Conservation (phyloP, 495 filamentous ascomycete species). For the Thermothielavioides terrestris region DNA sequence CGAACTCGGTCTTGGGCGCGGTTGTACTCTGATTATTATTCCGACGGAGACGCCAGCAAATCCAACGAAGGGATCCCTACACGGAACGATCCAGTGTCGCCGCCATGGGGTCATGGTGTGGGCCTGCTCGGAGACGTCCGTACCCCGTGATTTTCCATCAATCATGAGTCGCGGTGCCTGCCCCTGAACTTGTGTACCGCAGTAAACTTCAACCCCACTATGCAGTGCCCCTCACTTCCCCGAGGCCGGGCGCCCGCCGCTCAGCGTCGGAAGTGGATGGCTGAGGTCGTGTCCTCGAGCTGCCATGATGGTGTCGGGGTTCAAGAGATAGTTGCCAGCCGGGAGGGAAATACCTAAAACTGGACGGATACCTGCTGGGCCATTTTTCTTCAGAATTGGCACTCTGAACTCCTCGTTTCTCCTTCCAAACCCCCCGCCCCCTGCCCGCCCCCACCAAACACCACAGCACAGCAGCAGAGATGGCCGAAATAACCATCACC, state of each 20-base stretch:
- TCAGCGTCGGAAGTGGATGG: background rate
- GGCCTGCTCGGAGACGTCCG: background rate
- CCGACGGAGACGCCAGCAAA: background rate
- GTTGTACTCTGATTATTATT: too few relatives aligned
- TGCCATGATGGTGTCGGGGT: background rate
- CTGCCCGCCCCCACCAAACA: background rate
- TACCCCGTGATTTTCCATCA: constrained; percentile 28
- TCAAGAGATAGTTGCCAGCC: background rate
- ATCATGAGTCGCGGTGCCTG: constrained; percentile 16
- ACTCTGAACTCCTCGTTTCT: background rate
- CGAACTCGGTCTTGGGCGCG: background rate
- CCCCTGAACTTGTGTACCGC: background rate
- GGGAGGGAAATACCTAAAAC: constrained; percentile 1
- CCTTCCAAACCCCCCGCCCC: background rate
- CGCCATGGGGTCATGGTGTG: background rate
- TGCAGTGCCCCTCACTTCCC: constrained; percentile 15
- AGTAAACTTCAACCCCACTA: constrained; percentile 10
- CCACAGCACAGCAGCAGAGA: constrained; percentile 12
- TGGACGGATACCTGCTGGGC: background rate
- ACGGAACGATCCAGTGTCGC: background rate
- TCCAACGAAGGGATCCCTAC: background rate
- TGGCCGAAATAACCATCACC: constrained; percentile 69
- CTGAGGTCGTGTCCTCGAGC: background rate
- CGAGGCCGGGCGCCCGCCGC: constrained; percentile 3
- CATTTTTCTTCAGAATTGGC: too few relatives aligned